A percentile compares a stretch with the other conserved stretches of the same genome.
phyloP scores from a whole-genome alignment of 306 rosid genomes.

The Acacia acuminata region DNA sequence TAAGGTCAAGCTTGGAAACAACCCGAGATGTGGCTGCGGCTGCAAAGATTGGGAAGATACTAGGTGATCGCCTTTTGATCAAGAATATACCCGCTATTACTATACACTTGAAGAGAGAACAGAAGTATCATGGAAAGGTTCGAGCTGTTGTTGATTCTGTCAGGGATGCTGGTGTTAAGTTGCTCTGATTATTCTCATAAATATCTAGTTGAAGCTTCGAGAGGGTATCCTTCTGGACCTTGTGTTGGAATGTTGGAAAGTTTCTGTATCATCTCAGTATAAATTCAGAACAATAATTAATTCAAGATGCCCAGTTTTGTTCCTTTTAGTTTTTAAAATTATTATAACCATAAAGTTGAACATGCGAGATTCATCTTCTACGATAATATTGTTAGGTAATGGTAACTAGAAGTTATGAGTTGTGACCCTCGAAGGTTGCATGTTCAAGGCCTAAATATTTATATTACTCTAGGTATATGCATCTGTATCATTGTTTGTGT shows the following conservation, averaged over 20 bases:
- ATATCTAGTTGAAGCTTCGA: slow-evolving; percentile 26
- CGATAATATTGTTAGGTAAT: not conserved
- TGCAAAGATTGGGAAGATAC: slow-evolving; percentile 77
- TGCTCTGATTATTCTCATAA: slow-evolving; percentile 47
- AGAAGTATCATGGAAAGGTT: slow-evolving; percentile 90
- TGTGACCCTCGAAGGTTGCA: not conserved
- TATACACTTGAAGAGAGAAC: slow-evolving; percentile 85
- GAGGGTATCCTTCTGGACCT: slow-evolving; percentile 18
- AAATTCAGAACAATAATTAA: slow-evolving; percentile 21
- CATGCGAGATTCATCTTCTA: not conserved
- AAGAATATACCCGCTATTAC: slow-evolving; percentile 68
- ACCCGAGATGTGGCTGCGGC: slow-evolving; percentile 88
- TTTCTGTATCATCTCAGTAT: slow-evolving; percentile 13
- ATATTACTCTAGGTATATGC: not conserved
- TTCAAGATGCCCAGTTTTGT: not conserved
- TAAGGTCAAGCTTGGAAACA: slow-evolving; percentile 64
- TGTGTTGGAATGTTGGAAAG: not conserved
- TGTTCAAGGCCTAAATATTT: not conserved
- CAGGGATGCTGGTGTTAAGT: slow-evolving; percentile 68
- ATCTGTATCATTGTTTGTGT: not conserved
- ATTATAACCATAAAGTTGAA: not conserved
- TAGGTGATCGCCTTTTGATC: slow-evolving; percentile 50
- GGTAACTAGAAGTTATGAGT: not conserved
- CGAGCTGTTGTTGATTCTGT: slow-evolving; percentile 82
- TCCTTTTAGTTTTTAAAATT: not conserved